A percentile compares a stretch with the other conserved stretches of the same genome.
Evolutionary conservation across 1,284 basidiomycete genomes (phyloP).

Genomic region (Heterobasidion occidentale): DNA sequence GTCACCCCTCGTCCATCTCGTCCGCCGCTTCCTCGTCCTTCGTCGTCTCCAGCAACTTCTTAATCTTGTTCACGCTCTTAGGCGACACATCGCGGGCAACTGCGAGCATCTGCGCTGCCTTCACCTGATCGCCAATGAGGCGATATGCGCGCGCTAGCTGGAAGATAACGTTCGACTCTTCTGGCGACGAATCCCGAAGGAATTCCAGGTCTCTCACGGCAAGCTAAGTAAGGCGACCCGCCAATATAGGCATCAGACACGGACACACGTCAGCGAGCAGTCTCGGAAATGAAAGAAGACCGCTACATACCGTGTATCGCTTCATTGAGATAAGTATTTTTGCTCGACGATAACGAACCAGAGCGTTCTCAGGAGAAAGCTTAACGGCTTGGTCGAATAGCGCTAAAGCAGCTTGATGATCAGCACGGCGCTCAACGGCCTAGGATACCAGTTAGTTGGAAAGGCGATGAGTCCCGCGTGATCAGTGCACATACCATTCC

Average conservation of each 20-base stretch:
- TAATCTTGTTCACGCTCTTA: slow-evolving; percentile 70
- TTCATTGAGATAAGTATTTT: slow-evolving; percentile 80
- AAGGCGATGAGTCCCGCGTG: background rate
- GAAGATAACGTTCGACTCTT: slow-evolving; percentile 93
- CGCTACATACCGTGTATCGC: slow-evolving; percentile 66
- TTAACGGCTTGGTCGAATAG: slow-evolving; percentile 75
- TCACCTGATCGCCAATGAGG: slow-evolving; percentile 67
- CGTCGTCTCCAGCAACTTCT: slow-evolving; percentile 64
- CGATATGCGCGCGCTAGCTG: slow-evolving; percentile 90
- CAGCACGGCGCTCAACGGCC: slow-evolving; percentile 78
- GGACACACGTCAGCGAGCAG: slow-evolving; percentile 4
- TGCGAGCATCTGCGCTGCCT: slow-evolving; percentile 77
- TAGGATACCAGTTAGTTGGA: slow-evolving; percentile 23
- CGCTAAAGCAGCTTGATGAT: slow-evolving; percentile 64
- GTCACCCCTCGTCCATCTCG: slow-evolving; percentile 68
- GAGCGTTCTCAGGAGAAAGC: slow-evolving; percentile 74
- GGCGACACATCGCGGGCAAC: slow-evolving; percentile 81
- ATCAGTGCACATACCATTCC: slow-evolving; percentile 55
- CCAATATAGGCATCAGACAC: background rate
- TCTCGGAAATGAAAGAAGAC: slow-evolving; percentile 15
- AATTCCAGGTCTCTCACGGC: slow-evolving; percentile 76
- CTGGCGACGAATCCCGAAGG: slow-evolving; percentile 74
- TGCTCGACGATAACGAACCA: slow-evolving; percentile 86
- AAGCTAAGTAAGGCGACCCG: slow-evolving; percentile 34
- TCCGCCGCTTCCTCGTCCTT: slow-evolving; percentile 53